These are phyloP conservation scores for Alternaria solani DNA, from an alignment of 2,329 filamentous ascomycete genomes.

Conservation along the genomic window DNA sequence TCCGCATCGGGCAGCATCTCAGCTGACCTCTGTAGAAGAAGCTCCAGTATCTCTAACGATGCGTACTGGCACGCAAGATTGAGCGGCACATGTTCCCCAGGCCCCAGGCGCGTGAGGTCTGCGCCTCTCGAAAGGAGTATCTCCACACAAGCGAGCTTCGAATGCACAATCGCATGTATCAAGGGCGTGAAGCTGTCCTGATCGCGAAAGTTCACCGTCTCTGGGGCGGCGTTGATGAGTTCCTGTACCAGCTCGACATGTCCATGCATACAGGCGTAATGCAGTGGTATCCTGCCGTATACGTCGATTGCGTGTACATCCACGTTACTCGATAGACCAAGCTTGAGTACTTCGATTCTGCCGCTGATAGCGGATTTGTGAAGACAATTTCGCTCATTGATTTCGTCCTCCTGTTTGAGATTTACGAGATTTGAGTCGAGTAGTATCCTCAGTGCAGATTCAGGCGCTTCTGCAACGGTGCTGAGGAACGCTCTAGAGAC, in stretches of 20 bases:
- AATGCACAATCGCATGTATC: constrained; percentile 93
- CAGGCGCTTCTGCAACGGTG: constrained; percentile 84
- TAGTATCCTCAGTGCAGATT: constrained; percentile 76
- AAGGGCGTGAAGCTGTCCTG: constrained; percentile 97
- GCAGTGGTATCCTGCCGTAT: constrained; percentile 90
- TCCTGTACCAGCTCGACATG: constrained; percentile 81
- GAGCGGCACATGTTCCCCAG: constrained; percentile 90
- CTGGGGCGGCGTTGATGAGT: constrained; percentile 72
- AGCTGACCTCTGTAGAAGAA: constrained; percentile 82
- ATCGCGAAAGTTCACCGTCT: constrained; percentile 86
- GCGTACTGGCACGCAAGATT: constrained; percentile 96
- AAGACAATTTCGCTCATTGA: constrained; percentile 95
- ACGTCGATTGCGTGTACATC: constrained; percentile 85
- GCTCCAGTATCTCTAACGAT: constrained; percentile 81
- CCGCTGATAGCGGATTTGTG: constrained; percentile 98
- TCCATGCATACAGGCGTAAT: constrained; percentile 97
- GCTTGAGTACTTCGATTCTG: constrained; percentile 77
- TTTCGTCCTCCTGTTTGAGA: constrained; percentile 93
- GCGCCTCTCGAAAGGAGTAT: constrained; percentile 79
- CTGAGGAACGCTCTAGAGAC: constrained; percentile 90
- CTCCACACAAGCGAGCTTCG: constrained; percentile 80
- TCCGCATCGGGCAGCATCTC: constrained; percentile 92
- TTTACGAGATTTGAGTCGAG: constrained; percentile 84
- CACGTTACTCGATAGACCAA: constrained; percentile 77
- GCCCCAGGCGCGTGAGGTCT: constrained; percentile 84